These are phyloP conservation scores for Rosellinia necatrix DNA, from an alignment of 2,329 filamentous ascomycete genomes.

Conservation along the genomic window DNA sequence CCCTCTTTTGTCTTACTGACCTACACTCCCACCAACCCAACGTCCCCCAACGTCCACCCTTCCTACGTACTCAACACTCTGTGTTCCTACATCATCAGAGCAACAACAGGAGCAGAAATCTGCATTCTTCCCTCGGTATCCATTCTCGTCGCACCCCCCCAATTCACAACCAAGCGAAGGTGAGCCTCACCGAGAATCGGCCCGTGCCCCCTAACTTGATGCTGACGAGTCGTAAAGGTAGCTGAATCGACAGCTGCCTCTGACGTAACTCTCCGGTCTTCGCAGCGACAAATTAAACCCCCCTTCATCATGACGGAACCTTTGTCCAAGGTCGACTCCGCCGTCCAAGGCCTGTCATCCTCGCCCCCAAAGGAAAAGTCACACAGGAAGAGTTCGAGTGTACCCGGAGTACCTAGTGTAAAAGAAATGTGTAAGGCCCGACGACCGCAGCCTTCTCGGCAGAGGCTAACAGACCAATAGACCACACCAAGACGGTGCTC, in stretches of 20 bases:
- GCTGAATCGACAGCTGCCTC: conserved; percentile 7
- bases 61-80: conserved; percentile 38
- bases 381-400: conserved; percentile 74
- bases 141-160: conserved; percentile 2
- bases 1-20: conserved; percentile 33
- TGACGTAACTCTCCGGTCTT: background rate
- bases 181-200: background rate
- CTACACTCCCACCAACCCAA: conserved; percentile 24
- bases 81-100: conserved; percentile 20
- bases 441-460: background rate
- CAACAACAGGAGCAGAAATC: conserved; percentile 10
- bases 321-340: conserved; percentile 89
- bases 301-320: conserved; percentile 51
- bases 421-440: conserved; percentile 77
- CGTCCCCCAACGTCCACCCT: too few relatives aligned
- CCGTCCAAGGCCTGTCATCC: conserved; percentile 76
- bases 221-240: conserved; percentile 2
- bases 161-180: conserved; percentile 27
- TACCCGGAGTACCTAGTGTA: conserved; percentile 78
- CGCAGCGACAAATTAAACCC: conserved; percentile 11
- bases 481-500: conserved; percentile 73
- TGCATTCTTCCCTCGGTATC: conserved; percentile 12
- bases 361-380: conserved; percentile 69
- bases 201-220: background rate
- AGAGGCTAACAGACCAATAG: conserved; percentile 50